Evolutionary conservation across 23 red algal species (phyloP), one percentile per base, ranked within the genome.

Genomic region (Gracilaria domingensis): DNA sequence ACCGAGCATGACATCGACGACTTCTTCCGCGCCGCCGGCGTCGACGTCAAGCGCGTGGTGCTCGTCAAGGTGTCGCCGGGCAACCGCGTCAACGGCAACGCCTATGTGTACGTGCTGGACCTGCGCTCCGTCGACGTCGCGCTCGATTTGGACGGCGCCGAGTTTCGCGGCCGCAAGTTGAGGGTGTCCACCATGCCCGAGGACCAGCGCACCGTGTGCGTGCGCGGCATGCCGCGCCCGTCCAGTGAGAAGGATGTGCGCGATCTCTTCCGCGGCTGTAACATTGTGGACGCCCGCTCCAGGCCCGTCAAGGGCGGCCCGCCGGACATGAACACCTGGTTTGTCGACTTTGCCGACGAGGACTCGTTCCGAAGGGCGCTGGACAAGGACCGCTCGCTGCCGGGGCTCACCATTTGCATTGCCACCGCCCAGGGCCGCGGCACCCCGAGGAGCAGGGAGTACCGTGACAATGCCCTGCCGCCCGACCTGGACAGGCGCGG

Each of bases 341-440:
- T 90, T 73, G 87, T 90, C 8, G 87, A 90, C 54, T 90, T 90
- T 67, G 87, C 51, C 2, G 87, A 90, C n/a, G 87, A 90, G 30
- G 47, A 80, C 3, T 77, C 66, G 20, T 90, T 90, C 37, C 14
- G 53, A 40, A 42, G 87, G 16, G 87, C 87, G 29, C 29, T 90
- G 61, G 87, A 70, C 4, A 90, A 90, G 72, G 87, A 90, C 57
- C 87, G 87, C 7, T 80, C 87, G 32, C 25, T 56, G 5, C 87
- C 87, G 32, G 87, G 87, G 3, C 57, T 90, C 25, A 90, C 74
- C 50, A 90, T 90, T 50, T 90, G 87, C 25, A 90, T 90, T 90
- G 87, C 87, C n/a, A 90, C 87, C 16, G 87, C 87, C 4, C 87
- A 90, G 72, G 87, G 87, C 0, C 71, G 87, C 37, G 56, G 59